Evolutionary conservation across 306 rosid species (phyloP).

Genomic region (Cercis canadensis): DNA sequence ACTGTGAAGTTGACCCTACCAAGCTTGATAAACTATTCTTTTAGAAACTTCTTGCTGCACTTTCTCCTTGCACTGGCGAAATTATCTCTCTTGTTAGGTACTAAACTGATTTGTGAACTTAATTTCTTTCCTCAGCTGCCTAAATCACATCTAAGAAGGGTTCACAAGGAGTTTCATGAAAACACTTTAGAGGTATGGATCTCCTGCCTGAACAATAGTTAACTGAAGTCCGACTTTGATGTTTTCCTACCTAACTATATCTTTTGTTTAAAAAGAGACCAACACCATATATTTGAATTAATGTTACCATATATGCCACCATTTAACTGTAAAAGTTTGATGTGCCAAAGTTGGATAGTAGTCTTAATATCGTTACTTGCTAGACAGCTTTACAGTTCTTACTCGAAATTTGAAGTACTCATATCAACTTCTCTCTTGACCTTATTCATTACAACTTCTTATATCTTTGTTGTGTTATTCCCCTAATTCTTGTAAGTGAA

Average conservation of each 20-base stretch:
- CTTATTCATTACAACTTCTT: not conserved
- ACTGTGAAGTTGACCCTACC: slow-evolving; percentile 29
- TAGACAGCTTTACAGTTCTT: not conserved
- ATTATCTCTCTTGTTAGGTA: slow-evolving; percentile 16
- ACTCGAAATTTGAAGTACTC: not conserved
- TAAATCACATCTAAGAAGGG: slow-evolving; percentile 75
- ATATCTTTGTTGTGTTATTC: not conserved
- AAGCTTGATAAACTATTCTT: slow-evolving; percentile 14
- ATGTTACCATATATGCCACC: not conserved
- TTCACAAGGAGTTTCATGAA: slow-evolving; percentile 91
- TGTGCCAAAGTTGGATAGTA: slow-evolving; percentile 14
- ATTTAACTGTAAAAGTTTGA: slow-evolving; percentile 1
- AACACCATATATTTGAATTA: too few relatives aligned
- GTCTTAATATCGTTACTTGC: not conserved
- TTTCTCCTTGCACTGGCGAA: slow-evolving; percentile 26
- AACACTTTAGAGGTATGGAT: slow-evolving; percentile 76
- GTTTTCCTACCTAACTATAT: not conserved
- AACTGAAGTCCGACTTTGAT: too few relatives aligned
- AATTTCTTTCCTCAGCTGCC: slow-evolving; percentile 74
- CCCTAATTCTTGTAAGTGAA: not conserved
- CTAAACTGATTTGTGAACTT: slow-evolving; percentile 39
- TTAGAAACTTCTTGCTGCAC: slow-evolving; percentile 15
- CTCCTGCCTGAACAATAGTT: slow-evolving; percentile 11
- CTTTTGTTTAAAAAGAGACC: not conserved
- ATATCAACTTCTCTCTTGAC: not conserved